A percentile compares a stretch with the other conserved stretches of the same genome.
These are phyloP conservation scores for Microthlaspi erraticum DNA, from an alignment of 345 rosid species.

Conservation along the genomic window DNA sequence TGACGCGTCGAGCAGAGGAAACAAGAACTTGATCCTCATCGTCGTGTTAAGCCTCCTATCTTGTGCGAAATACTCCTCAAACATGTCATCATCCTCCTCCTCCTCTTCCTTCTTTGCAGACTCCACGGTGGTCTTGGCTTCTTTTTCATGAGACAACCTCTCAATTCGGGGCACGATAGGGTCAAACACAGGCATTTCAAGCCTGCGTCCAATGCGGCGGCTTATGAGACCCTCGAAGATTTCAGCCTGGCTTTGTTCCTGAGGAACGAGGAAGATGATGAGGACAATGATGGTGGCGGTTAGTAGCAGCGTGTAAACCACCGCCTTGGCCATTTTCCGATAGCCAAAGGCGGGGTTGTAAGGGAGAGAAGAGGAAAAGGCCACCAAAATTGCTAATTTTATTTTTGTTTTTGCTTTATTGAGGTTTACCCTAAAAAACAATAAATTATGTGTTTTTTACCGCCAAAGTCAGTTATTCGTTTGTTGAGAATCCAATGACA, in stretches of 20 bases:
- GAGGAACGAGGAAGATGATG: slow-evolving; percentile 41
- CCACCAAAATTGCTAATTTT: slow-evolving; percentile 26
- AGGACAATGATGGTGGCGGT: slow-evolving; percentile 50
- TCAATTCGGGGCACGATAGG: slow-evolving; percentile 57
- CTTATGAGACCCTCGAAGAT: slow-evolving; percentile 32
- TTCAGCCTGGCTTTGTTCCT: slow-evolving; percentile 14
- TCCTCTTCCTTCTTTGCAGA: slow-evolving; percentile 17
- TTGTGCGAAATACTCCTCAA: slow-evolving; percentile 46
- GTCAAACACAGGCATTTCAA: slow-evolving; percentile 53
- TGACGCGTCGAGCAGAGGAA: slow-evolving; percentile 61
- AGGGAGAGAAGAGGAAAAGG: slow-evolving; percentile 25
- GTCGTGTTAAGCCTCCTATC: slow-evolving; percentile 61
- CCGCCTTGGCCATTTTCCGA: slow-evolving; percentile 68
- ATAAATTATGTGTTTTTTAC: slow-evolving; percentile 18
- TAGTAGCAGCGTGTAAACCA: slow-evolving; percentile 54
- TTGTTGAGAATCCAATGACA: slow-evolving; percentile 12
- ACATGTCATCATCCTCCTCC: slow-evolving; percentile 31
- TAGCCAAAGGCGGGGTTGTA: slow-evolving; percentile 42
- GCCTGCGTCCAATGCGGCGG: slow-evolving; percentile 60
- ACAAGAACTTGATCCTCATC: slow-evolving; percentile 59
- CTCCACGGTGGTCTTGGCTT: slow-evolving; percentile 3
- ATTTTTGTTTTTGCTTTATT: slow-evolving; percentile 25
- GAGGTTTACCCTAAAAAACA: neutral
- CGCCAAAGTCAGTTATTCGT: slow-evolving; percentile 56
- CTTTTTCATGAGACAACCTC: slow-evolving; percentile 46